Evolutionary conservation across 2,329 filamentous ascomycete species (phyloP).

Genomic region (Botrytis galanthina): DNA sequence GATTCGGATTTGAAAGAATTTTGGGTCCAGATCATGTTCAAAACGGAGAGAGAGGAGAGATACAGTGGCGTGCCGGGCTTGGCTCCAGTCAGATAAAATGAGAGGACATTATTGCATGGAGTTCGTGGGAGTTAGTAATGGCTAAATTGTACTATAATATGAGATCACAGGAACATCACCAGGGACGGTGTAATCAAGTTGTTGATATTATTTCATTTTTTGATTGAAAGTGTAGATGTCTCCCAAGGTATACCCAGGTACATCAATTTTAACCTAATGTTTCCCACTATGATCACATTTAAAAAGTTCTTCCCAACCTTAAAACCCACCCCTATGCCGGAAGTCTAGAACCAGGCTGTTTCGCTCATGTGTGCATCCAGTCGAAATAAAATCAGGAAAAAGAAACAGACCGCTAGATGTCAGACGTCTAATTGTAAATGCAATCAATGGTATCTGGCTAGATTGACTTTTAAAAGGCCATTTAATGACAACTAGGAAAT

Average conservation of each 20-base stretch:
- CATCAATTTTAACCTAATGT: constrained; percentile 19
- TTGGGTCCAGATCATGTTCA: constrained; percentile 96
- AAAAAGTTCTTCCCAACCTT: constrained; percentile 11
- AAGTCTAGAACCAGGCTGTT: constrained; percentile 17
- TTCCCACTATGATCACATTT: constrained; percentile 17
- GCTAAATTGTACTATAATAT: constrained; percentile 18
- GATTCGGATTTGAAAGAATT: constrained; percentile 96
- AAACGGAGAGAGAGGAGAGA: constrained; percentile 94
- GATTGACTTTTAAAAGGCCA: constrained; percentile 8
- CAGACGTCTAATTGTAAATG: constrained; percentile 15
- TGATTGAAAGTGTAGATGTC: constrained; percentile 11
- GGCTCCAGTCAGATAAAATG: constrained; percentile 39
- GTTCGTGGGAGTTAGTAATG: constrained; percentile 19
- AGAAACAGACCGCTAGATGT: constrained; percentile 11
- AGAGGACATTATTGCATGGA: constrained; percentile 1
- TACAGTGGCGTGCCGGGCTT: constrained; percentile 67
- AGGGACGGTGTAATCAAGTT: neutral
- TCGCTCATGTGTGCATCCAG: constrained; percentile 17
- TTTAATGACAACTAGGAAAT: constrained; percentile 1
- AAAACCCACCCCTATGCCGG: constrained; percentile 16
- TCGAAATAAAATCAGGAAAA: constrained; percentile 5
- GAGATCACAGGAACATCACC: constrained; percentile 10
- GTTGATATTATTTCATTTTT: constrained; percentile 15
- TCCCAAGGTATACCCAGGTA: constrained; percentile 1
- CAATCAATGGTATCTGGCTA: constrained; percentile 13